Base-by-base conservation (phyloP, 2,329 filamentous ascomycete species). In the Fusarium sulawesiense region DNA sequence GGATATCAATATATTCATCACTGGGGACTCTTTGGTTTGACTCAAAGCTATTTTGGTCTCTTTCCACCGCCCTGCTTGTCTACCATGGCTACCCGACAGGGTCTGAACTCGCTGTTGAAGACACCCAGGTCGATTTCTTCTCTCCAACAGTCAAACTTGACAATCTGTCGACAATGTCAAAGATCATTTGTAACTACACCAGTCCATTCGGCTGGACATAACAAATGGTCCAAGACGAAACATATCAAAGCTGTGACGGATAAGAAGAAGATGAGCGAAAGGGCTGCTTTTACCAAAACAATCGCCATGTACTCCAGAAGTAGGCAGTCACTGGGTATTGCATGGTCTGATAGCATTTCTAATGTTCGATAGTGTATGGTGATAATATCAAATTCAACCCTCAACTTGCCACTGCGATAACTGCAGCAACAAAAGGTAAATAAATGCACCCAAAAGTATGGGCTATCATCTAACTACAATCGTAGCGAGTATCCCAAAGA, bases 151-250 rank as follows among this genome's bases (percentile, higher is more conserved):
- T 30, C 50, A 65, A 64, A n/a, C 9, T 63, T 61, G 16, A 68
- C 27, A 51, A 63, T 85, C 70, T 89, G 86, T 71, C 80, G 79
- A 41, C 80, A 79, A 79, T 87, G 84, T 69, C 77, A 81, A 60
- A 85, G 87, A 56, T 75, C 79, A 37, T 84, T 91, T 64, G 79
- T 79, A 58, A 83, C 82, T 18, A 84, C 83, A 18, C 70, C 83
- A 11, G 61, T 74, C 10, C 76, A 81, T 16, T 80, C 82, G 65
- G 90, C 91, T 25, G 94, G 94, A 16, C 94, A 97, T 82, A 97
- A 91, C 80, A 92, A 94, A 78, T 99, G 96, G 96, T 94, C 93
- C 61, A 97, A 96, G 76, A 98, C 98, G 82, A 93, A 91, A 77
- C 96, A 98, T 80, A 93, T 96, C 80, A 99, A 99, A 81, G 94